A percentile compares a stretch with the other conserved stretches of the same genome.
phyloP scores from a whole-genome alignment of 179 eudicot genomes.

The Spergularia azorica region DNA sequence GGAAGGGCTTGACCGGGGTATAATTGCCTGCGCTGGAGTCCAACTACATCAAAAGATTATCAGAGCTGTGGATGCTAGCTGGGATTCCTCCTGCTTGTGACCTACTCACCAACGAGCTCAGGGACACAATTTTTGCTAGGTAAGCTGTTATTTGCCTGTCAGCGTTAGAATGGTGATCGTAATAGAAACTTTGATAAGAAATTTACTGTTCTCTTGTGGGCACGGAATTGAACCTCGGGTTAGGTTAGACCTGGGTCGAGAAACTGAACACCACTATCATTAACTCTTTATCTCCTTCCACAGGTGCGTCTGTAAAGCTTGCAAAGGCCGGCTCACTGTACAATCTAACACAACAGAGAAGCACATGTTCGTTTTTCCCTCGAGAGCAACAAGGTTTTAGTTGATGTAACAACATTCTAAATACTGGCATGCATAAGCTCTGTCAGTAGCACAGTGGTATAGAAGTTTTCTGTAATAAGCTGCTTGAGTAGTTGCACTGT shows the following conservation, averaged over 20 bases:
- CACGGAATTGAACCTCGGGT: not conserved
- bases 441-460: too few species aligned
- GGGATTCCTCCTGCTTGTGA: constrained; percentile 80
- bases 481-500: too few species aligned
- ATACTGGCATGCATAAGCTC: too few species aligned
- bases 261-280: not conserved
- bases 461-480: too few species aligned
- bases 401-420: too few species aligned
- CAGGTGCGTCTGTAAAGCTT: too few species aligned
- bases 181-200: not conserved
- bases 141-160: constrained; percentile 9
- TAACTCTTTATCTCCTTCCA: not conserved
- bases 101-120: not conserved
- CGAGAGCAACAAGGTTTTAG: too few species aligned
- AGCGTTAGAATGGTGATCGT: not conserved
- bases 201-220: not conserved
- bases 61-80: constrained; percentile 81
- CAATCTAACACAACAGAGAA: too few species aligned
- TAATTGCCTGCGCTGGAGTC: constrained; percentile 71
- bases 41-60: constrained; percentile 68
- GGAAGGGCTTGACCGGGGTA: constrained; percentile 91
- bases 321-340: too few species aligned
- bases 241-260: not conserved
- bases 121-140: constrained; percentile 7
- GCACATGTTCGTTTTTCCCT: too few species aligned